Evolutionary conservation across 805 yeast species (phyloP).

Genomic region (Cyberlindnera mycetangii): DNA sequence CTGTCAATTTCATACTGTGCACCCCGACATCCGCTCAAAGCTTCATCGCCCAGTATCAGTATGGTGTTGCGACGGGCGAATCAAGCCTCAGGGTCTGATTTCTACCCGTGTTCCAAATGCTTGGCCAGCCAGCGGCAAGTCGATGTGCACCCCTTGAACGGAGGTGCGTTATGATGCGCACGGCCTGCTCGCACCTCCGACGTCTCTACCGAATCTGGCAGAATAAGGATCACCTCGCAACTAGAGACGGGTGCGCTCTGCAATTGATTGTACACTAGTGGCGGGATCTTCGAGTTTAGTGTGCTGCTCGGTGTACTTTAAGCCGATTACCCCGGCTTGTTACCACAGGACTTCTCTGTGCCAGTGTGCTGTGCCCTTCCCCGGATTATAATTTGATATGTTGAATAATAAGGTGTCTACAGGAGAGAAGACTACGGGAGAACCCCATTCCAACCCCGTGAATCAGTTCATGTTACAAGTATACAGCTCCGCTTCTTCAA

Average conservation of each 20-base stretch:
- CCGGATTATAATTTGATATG: not conserved
- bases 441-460: not conserved
- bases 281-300: not conserved
- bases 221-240: not conserved
- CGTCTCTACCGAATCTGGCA: not conserved
- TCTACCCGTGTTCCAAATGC: not conserved
- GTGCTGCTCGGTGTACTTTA: too few species aligned
- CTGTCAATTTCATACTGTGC: too few species aligned
- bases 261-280: too few species aligned
- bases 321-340: not conserved
- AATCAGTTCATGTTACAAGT: too few species aligned
- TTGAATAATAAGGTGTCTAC: too few species aligned
- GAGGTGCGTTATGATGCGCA: not conserved
- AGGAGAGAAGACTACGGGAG: too few species aligned
- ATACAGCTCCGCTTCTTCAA: not conserved
- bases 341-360: not conserved
- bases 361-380: not conserved
- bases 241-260: not conserved
- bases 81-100: not conserved
- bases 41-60: too few species aligned
- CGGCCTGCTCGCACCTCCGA: not conserved
- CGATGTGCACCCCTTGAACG: not conserved
- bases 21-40: too few species aligned
- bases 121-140: not conserved
- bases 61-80: not conserved